Percentiles rank a stretch among this genome's conserved stretches.
Conservation (phyloP, 2,329 filamentous ascomycete genomes). For the Teratosphaeria nubilosa region DNA sequence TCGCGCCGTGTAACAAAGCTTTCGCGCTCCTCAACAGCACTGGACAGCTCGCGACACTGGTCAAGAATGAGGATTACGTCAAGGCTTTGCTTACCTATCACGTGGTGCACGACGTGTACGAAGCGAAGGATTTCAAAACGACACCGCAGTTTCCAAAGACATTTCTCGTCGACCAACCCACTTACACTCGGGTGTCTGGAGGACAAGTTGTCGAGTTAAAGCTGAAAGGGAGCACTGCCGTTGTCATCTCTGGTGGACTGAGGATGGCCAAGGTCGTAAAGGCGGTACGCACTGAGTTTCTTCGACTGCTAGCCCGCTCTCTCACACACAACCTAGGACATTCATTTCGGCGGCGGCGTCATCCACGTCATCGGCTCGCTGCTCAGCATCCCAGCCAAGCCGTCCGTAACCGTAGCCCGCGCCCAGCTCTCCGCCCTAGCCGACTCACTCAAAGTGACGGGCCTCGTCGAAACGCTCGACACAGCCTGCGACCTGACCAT, state of each 20-base stretch:
- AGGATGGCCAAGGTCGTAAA: conserved; percentile 39
- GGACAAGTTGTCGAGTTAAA: conserved; percentile 46
- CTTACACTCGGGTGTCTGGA: conserved; percentile 49
- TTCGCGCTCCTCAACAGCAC: conserved; percentile 27
- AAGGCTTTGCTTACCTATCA: conserved; percentile 48
- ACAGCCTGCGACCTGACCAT: conserved; percentile 45
- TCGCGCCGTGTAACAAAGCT: conserved; percentile 48
- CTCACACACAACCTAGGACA: conserved; percentile 22
- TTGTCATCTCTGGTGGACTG: conserved; percentile 44
- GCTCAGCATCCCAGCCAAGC: conserved; percentile 30
- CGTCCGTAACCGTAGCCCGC: conserved; percentile 21
- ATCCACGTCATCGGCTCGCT: conserved; percentile 38
- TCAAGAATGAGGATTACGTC: conserved; percentile 12
- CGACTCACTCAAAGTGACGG: conserved; percentile 30
- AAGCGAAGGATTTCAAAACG: conserved; percentile 27
- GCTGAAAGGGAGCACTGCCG: conserved; percentile 14
- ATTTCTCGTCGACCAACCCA: conserved; percentile 37
- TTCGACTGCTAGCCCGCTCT: background rate
- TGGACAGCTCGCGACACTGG: conserved; percentile 10
- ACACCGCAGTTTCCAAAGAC: conserved; percentile 36
- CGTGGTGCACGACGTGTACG: conserved; percentile 44
- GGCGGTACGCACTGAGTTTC: conserved; percentile 32
- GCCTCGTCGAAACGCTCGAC: conserved; percentile 35
- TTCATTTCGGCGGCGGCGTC: conserved; percentile 36
- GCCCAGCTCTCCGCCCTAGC: conserved; percentile 30